Conservation (phyloP, 306 rosid species). For the Pueraria montana region DNA sequence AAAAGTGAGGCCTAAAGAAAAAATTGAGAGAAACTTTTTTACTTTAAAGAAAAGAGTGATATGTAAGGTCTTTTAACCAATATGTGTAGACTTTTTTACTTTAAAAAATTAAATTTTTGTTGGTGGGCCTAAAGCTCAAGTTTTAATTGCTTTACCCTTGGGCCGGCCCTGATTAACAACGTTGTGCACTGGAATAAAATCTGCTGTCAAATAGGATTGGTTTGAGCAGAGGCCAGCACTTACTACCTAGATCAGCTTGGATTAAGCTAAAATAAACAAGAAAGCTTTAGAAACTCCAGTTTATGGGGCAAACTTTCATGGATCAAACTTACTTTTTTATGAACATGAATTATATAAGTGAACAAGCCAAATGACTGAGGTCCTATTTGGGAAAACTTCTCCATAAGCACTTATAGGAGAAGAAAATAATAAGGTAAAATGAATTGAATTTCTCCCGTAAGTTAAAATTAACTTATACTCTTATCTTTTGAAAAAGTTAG, state of each 20-base stretch:
- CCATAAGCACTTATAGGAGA: background rate
- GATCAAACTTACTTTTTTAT: background rate
- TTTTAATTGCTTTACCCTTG: too few relatives aligned
- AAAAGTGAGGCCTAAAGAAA: too few relatives aligned
- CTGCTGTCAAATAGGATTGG: conserved; percentile 18
- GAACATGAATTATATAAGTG: conserved; percentile 17
- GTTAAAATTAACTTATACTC: too few relatives aligned
- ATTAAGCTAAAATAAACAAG: conserved; percentile 22
- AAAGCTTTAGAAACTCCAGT: conserved; percentile 13
- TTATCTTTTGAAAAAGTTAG: too few relatives aligned
- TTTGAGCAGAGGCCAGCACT: background rate
- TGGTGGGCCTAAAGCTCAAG: too few relatives aligned
- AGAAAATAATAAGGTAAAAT: too few relatives aligned
- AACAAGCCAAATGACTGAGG: background rate
- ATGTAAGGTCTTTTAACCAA: too few relatives aligned
- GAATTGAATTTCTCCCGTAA: background rate
- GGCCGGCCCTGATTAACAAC: too few relatives aligned
- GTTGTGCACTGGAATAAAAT: conserved; percentile 32
- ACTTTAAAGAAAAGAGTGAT: too few relatives aligned
- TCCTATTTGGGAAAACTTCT: background rate
- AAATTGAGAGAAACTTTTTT: too few relatives aligned
- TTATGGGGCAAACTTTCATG: conserved; percentile 6
- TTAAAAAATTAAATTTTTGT: too few relatives aligned
- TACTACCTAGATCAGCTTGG: conserved; percentile 25
- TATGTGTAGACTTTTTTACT: too few relatives aligned